These are phyloP conservation scores for Taiozyma onychis DNA, from an alignment of 1,139 yeast species.

Conservation along the genomic window DNA sequence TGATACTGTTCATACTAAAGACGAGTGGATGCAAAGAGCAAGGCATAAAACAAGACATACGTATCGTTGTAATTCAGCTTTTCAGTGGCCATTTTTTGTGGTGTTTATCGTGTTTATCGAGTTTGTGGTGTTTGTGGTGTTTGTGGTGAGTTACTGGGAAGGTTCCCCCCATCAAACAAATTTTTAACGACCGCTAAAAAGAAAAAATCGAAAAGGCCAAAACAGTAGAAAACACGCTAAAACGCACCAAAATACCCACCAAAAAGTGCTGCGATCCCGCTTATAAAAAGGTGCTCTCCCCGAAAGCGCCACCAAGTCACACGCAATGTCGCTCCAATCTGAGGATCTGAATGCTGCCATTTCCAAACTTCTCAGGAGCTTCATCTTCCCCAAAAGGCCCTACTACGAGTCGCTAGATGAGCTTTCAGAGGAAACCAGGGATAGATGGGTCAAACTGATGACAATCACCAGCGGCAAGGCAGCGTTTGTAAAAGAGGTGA, in stretches of 20 bases:
- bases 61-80: constrained; percentile 15
- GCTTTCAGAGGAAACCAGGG: not conserved
- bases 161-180: too few relatives aligned
- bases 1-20: not conserved
- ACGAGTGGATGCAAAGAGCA: too few relatives aligned
- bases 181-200: too few relatives aligned
- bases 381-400: not conserved
- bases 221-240: not conserved
- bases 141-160: not conserved
- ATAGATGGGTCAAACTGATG: not conserved
- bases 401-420: not conserved
- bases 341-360: not conserved
- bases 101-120: too few relatives aligned
- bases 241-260: not conserved
- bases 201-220: not conserved
- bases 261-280: too few relatives aligned
- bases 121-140: not conserved
- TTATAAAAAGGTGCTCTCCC: too few relatives aligned
- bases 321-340: not conserved
- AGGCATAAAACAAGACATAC: constrained; percentile 25
- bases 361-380: not conserved
- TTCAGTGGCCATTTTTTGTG: not conserved
- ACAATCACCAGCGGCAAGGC: not conserved
- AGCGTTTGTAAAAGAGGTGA: not conserved
- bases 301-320: too few relatives aligned